Evolutionary conservation across 768 basidiomycete species (phyloP).

Genomic region (Dioszegia crocea): DNA sequence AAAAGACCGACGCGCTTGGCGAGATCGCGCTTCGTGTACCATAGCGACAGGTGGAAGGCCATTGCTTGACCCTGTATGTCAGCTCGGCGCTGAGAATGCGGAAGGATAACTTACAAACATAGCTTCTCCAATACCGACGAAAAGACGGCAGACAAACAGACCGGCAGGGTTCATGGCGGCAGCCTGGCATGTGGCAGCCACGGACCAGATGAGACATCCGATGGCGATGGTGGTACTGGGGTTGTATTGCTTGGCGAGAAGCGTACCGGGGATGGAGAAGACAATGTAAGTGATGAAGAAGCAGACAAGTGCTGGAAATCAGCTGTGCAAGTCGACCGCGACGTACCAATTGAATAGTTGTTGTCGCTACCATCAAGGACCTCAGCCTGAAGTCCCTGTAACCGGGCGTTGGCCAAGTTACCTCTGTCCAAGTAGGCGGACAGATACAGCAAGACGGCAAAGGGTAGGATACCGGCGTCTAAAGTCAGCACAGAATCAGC

Average conservation of each 20-base stretch:
- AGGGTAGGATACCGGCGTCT: slow-evolving; percentile 50
- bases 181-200: slow-evolving; percentile 50
- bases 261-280: slow-evolving; percentile 51
- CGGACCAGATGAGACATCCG: slow-evolving; percentile 51
- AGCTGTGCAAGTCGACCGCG: neutral
- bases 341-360: slow-evolving; percentile 43
- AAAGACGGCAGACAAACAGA: slow-evolving; percentile 49
- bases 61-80: slow-evolving; percentile 37
- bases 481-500: neutral
- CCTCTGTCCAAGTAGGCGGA: slow-evolving; percentile 51
- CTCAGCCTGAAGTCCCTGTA: slow-evolving; percentile 46
- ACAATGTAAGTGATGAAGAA: slow-evolving; percentile 46
- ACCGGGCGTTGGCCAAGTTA: slow-evolving; percentile 41
- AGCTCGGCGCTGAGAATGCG: neutral
- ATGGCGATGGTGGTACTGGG: slow-evolving; percentile 49
- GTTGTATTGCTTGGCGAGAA: slow-evolving; percentile 46
- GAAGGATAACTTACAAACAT: slow-evolving; percentile 26
- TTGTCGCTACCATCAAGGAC: slow-evolving; percentile 45
- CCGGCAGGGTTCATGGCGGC: slow-evolving; percentile 44
- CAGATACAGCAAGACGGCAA: slow-evolving; percentile 51
- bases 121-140: slow-evolving; percentile 48
- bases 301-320: slow-evolving; percentile 37
- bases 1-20: slow-evolving; percentile 52
- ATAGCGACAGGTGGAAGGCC: slow-evolving; percentile 44
- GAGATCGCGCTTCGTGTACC: slow-evolving; percentile 50